phyloP scores from a whole-genome alignment of 176 grass and related monocot genomes.

The Carex cristatella region DNA sequence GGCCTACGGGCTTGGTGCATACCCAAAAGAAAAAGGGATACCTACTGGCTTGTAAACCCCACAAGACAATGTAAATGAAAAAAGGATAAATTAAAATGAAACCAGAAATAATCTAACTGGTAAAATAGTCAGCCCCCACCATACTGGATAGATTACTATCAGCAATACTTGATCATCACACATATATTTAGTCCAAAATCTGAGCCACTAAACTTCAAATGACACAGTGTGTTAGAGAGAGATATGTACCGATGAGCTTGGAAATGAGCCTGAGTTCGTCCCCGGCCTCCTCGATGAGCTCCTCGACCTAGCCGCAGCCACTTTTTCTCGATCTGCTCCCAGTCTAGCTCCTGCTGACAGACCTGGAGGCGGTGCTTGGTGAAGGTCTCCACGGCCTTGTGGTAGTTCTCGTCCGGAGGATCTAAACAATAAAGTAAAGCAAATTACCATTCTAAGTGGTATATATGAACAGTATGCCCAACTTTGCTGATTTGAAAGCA shows the following conservation, averaged over 20 bases:
- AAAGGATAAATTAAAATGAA: neutral
- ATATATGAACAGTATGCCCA: no score
- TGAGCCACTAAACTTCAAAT: neutral
- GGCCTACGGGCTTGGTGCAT: no score
- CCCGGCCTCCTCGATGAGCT: conserved; percentile 87
- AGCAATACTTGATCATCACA: neutral
- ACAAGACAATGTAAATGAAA: neutral
- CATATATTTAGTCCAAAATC: neutral
- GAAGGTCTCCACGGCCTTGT: conserved; percentile 89
- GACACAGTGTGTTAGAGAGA: neutral
- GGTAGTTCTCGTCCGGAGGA: conserved; percentile 61
- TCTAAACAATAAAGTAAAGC: no score
- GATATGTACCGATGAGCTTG: conserved; percentile 58
- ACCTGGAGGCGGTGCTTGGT: conserved; percentile 74
- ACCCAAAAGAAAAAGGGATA: no score
- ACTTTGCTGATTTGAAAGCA: no score
- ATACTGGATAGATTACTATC: neutral
- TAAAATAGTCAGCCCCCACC: neutral
- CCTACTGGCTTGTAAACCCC: neutral
- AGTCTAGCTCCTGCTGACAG: conserved; percentile 72
- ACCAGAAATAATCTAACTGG: neutral
- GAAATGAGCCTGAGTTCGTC: conserved; percentile 84
- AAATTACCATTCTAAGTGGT: no score
- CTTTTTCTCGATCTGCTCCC: conserved; percentile 70
- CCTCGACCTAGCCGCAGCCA: conserved; percentile 75